Evolutionary conservation across 352 stramenopile species (phyloP), one percentile per base, ranked within the genome.

Genomic region (Aphanomyces invadans): DNA sequence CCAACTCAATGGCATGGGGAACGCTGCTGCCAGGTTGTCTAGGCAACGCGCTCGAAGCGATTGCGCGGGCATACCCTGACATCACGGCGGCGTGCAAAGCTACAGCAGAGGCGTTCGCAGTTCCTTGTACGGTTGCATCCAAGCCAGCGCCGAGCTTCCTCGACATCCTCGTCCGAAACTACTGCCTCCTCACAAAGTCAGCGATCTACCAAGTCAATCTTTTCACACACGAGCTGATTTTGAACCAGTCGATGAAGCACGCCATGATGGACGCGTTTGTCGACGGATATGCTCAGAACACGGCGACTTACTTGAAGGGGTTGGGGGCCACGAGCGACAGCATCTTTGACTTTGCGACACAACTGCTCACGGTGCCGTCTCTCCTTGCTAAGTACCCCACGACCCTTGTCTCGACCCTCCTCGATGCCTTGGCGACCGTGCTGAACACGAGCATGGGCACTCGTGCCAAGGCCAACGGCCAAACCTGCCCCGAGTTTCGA

Each of bases 291-390:
- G 54, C 73, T 1, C 73, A 74, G 7, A 92, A 92, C 76, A 95
- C 83, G 1, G 70, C 69, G 39, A 88, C 86, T 60, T 93, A 90
- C 52, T 63, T 95, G 11, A 83, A 84, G 38, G 86, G 86, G 2
- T 73, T 95, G 4, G 86, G 83, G 4, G 91, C 90, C 31, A 87
- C 83, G 15, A 89, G 76, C 61, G 86, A 95, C 59, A 90, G 81
- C 1, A 90, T 95, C 68, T 93, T 95, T 64, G 86, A 95, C 68
- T 95, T 95, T 65, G 86, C 84, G 4, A 86, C 90, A 26, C 86
- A 95, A 62, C 89, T 95, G 32, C 70, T 95, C 28, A 95, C 86
- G 0, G 84, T 92, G 0, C 85, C 86, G 17, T 81, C 88, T 59
- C 74, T 95, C 29, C 80, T 91, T 19, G 80, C 87, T 70, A 77